Conservation (phyloP, 208 protist genomes). For the Trypanosoma caninum region DNA sequence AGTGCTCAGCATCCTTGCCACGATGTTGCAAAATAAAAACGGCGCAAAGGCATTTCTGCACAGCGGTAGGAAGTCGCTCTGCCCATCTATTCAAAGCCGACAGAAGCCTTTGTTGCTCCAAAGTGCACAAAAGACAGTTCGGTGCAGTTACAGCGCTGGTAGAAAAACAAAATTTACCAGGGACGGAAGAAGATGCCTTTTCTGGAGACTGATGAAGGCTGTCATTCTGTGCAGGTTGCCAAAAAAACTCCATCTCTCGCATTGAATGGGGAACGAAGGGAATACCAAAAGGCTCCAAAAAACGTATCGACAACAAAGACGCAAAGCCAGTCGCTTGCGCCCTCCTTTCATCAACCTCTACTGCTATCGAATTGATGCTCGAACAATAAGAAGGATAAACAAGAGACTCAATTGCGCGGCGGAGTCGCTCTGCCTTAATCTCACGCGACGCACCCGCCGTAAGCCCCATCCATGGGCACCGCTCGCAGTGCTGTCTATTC, state of each 20-base stretch:
- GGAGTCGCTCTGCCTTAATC: conserved; percentile 33
- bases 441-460: conserved; percentile 24
- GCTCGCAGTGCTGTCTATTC: conserved; percentile 34
- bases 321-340: no score
- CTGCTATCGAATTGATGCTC: no score
- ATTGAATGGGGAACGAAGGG: conserved; percentile 32
- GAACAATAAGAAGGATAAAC: neutral
- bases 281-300: conserved; percentile 43
- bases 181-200: neutral
- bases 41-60: conserved; percentile 34
- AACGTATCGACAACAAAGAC: conserved; percentile 2
- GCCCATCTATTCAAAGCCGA: conserved; percentile 53
- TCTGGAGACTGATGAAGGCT: neutral
- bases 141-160: neutral
- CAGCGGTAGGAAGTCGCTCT: conserved; percentile 30
- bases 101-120: conserved; percentile 77
- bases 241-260: conserved; percentile 55
- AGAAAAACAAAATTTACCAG: conserved; percentile 28
- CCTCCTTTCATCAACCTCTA: no score
- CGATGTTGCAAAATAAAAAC: conserved; percentile 54
- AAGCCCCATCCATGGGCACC: conserved; percentile 73
- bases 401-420: conserved; percentile 9
- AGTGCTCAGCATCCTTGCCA: neutral
- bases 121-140: conserved; percentile 54
- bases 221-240: neutral